Evolutionary conservation across 257 asterid genomes (phyloP), one percentile per base, ranked within the genome.

Genomic region (Haberlea rhodopensis): DNA sequence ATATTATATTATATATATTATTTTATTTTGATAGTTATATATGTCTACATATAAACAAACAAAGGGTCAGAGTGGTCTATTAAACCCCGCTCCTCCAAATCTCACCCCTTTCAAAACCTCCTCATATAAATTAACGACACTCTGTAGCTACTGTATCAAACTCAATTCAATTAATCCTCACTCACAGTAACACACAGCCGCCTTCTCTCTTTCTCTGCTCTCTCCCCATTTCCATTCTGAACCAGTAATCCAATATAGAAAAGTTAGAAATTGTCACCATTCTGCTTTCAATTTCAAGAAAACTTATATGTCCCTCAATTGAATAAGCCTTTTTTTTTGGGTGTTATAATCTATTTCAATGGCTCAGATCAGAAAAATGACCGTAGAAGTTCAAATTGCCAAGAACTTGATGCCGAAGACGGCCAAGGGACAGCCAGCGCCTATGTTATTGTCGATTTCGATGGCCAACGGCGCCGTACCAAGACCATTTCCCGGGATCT

Each of bases 391-490:
- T 9, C 83, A 89, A 74, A 86, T 77, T 59, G 98, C 98, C 21
- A 86, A 81, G 68, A 91, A 91, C 57, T 63, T 91, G 63, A 91
- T 91, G 98, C 98, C 98, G 0, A 91, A 57, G 98, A 91, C 67
- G 98, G 98, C 18, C 94, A 88, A 59, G 98, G 96, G 32, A 88
- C 96, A 57, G 91, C 97, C 19, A 91, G 97, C 78, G 94, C 97
- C 49, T 86, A 82, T 62, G 94, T 71, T 69, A 81, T 86, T 51
- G 86, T 84, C 5, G 96, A 88, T 71, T 91, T 69, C 70, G 98
- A 91, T 65, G 94, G 94, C 74, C 98, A 91, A 56, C 88, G 98
- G 5, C 96, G 96, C 25, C 88, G 98, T 2, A 88, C 98, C 6
- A 82, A 82, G 77, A 88, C 96, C 2, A 75, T 81, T 31, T 78